These are phyloP conservation scores for Musa troglodytarum DNA, from an alignment of 176 grass and related monocot species.

Conservation along the genomic window DNA sequence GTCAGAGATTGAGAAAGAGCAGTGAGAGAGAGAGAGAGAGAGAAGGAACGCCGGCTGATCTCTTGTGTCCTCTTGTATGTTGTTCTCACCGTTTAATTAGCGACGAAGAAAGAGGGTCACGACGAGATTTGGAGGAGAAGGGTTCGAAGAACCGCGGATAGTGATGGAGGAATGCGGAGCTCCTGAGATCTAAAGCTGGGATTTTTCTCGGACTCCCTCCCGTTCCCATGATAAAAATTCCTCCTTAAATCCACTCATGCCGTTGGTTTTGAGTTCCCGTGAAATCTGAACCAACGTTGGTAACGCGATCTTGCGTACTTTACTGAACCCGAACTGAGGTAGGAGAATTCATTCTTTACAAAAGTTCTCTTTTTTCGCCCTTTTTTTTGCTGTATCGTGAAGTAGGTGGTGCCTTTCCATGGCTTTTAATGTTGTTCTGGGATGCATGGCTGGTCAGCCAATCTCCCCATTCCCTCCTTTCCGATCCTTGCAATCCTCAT, in stretches of 20 bases:
- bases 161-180: not conserved
- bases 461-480: not conserved
- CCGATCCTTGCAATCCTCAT: not conserved
- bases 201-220: conserved; percentile 2
- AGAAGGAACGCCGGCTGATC: not conserved
- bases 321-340: conserved; percentile 8
- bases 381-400: conserved; percentile 12
- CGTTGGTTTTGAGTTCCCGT: not conserved
- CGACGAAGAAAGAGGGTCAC: not conserved
- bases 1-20: not conserved
- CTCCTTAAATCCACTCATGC: not conserved
- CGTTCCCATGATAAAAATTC: not conserved
- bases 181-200: conserved; percentile 14
- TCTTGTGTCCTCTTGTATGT: not conserved
- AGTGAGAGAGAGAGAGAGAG: not conserved
- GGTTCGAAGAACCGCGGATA: not conserved
- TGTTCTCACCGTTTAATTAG: not conserved
- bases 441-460: not conserved
- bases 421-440: conserved; percentile 3
- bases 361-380: not conserved
- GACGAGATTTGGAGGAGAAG: not conserved
- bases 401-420: not conserved
- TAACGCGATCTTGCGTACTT: conserved; percentile 6
- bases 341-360: not conserved
- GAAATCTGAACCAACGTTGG: not conserved